These are phyloP conservation scores for Suhomyces kilbournensis DNA, from an alignment of 805 yeast species.

Conservation along the genomic window DNA sequence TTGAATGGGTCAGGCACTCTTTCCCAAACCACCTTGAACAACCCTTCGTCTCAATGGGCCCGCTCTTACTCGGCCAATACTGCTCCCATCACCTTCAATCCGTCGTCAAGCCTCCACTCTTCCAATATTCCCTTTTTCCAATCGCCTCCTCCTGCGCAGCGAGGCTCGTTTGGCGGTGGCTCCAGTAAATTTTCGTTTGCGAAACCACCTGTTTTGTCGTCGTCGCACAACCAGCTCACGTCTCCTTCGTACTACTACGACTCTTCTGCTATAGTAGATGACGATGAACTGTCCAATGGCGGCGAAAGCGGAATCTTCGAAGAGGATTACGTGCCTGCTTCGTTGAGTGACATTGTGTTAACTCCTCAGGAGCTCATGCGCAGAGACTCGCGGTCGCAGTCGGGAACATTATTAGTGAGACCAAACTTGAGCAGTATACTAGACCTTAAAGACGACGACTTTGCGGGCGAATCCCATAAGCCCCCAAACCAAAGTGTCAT, in stretches of 20 bases:
- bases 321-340: constrained; percentile 80
- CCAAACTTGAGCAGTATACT: constrained; percentile 23
- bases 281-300: constrained; percentile 26
- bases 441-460: constrained; percentile 3
- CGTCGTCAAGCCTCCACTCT: neutral
- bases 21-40: neutral
- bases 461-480: neutral
- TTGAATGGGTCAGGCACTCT: neutral
- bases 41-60: neutral
- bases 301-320: constrained; percentile 36
- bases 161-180: neutral
- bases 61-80: constrained; percentile 14
- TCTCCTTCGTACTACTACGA: constrained; percentile 12
- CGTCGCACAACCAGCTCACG: neutral
- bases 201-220: neutral
- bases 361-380: constrained; percentile 74
- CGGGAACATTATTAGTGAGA: constrained; percentile 38
- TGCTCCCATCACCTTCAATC: constrained; percentile 8
- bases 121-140: constrained; percentile 2
- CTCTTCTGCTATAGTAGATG: constrained; percentile 33
- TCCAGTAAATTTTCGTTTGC: constrained; percentile 2
- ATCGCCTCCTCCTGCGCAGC: constrained; percentile 1
- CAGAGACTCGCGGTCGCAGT: constrained; percentile 62
- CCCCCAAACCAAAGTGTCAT: constrained; percentile 4
- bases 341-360: constrained; percentile 67